Base-by-base conservation (phyloP, 2,329 filamentous ascomycete species). In the Clonostachys sp. region DNA sequence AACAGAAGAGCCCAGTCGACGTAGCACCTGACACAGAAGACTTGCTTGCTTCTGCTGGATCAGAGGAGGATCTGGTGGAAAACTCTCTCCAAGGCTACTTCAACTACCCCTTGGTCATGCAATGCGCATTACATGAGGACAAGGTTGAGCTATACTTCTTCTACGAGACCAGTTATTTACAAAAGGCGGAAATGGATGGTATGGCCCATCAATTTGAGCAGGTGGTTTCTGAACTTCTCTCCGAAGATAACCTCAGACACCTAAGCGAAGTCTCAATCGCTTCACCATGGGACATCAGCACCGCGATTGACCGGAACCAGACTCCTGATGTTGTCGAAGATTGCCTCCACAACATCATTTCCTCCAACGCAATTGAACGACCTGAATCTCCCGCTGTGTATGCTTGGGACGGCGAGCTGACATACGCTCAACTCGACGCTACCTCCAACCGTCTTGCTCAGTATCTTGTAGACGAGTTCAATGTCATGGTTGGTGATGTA, bases 401-500 rank as follows among this genome's bases (percentile, higher is more conserved):
- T 42, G 70, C 71, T 2, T 73, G 69, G 68, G 70, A 73, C 47
- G 70, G 70, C 51, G 41, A 60, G 41, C 63, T 72, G 46, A 70
- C 69, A 9, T 75, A 73, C 47, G 47, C 56, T 35, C 61, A 74
- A 35, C 57, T 74, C 4, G 66, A 73, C 40, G 48, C 53, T 2
- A 55, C 64, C 12, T 71, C 73, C 1, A 65, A 63, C 38, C 50
- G 57, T 2, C 60, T 75, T 8, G 70, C 71, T 9, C 51, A 53
- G 12, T 56, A 65, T 44, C 58, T 75, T 1, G 43, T 61, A 4
- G 30, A 20, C 10, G 51, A 54, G 6, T 52, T 57, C 35, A 60
- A 60, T 12, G 53, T 68, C 30, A 42, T 48, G 4, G 53, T 53
- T 2, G 63, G 61, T 24, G 45, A 24, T 1, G 7, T 48, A 1